phyloP scores from a whole-genome alignment of 768 basidiomycete genomes.

The Russula abietina region DNA sequence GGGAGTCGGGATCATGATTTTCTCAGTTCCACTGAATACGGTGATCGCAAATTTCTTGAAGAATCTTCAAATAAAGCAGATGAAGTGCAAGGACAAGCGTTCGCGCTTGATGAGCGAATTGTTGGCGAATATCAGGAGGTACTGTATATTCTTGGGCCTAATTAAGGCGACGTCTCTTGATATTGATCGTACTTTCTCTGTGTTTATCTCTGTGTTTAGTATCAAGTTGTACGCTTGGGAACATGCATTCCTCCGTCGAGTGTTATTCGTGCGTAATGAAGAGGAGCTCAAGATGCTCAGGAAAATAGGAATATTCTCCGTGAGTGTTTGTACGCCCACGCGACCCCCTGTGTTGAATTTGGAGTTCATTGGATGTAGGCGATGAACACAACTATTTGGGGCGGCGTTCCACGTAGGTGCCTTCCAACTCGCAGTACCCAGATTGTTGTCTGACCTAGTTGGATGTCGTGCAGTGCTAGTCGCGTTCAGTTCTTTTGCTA shows the following conservation, averaged over 20 bases:
- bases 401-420: constrained; percentile 50
- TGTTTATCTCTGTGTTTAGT: too few species aligned
- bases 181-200: neutral
- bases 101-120: constrained; percentile 89
- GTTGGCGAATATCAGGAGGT: constrained; percentile 87
- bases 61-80: constrained; percentile 77
- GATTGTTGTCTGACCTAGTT: constrained; percentile 6
- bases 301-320: constrained; percentile 73
- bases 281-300: constrained; percentile 75
- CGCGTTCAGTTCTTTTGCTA: constrained; percentile 77
- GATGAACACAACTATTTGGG: constrained; percentile 58
- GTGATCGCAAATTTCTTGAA: constrained; percentile 65
- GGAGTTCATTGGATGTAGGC: constrained; percentile 35
- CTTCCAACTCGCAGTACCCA: neutral
- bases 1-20: constrained; percentile 83
- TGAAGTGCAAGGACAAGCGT: constrained; percentile 86
- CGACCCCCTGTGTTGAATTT: neutral
- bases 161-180: neutral
- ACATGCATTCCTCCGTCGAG: constrained; percentile 73
- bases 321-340: constrained; percentile 31
- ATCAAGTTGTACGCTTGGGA: constrained; percentile 97
- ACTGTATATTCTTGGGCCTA: neutral
- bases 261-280: constrained; percentile 76
- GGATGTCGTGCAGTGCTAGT: constrained; percentile 46
- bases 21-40: constrained; percentile 75